Conservation (phyloP, 2,329 filamentous ascomycete species). For the Cladophialophora psammophila region DNA sequence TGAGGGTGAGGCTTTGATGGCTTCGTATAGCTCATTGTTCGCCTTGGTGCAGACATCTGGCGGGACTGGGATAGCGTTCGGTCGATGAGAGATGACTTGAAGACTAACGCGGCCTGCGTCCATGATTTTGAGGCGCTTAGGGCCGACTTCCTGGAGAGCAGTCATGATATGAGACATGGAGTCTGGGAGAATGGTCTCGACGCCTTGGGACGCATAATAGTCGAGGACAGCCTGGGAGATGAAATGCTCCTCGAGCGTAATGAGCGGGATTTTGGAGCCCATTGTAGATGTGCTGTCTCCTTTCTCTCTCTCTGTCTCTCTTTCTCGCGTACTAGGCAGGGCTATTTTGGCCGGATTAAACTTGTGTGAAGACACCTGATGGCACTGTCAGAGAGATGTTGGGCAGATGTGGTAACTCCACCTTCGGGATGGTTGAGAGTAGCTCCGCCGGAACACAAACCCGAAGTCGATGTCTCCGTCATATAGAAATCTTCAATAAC, state of each 20-base stretch:
- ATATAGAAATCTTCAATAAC: not conserved
- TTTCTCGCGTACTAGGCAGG: not conserved
- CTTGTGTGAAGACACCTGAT: not conserved
- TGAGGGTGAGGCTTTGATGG: conserved; percentile 43
- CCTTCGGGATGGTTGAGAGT: conserved; percentile 2
- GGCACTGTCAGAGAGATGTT: not conserved
- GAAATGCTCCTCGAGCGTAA: conserved; percentile 41
- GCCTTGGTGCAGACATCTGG: conserved; percentile 34
- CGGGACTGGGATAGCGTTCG: conserved; percentile 33
- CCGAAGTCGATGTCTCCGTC: conserved; percentile 3
- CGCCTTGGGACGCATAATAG: conserved; percentile 28
- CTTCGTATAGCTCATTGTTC: conserved; percentile 36
- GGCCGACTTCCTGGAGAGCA: conserved; percentile 33
- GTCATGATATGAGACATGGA: conserved; percentile 28
- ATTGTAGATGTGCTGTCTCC: conserved; percentile 16
- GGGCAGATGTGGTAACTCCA: not conserved
- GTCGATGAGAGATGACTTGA: conserved; percentile 39
- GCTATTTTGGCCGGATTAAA: not conserved
- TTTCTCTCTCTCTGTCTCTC: not conserved
- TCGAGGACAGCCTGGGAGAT: conserved; percentile 32
- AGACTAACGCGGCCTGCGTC: conserved; percentile 33
- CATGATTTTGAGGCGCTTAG: conserved; percentile 33
- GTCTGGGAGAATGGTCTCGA: conserved; percentile 25
- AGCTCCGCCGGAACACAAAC: conserved; percentile 7
- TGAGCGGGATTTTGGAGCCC: conserved; percentile 33